Evolutionary conservation across 495 filamentous ascomycete species (phyloP).

Genomic region (Aspergillus haitiensis): DNA sequence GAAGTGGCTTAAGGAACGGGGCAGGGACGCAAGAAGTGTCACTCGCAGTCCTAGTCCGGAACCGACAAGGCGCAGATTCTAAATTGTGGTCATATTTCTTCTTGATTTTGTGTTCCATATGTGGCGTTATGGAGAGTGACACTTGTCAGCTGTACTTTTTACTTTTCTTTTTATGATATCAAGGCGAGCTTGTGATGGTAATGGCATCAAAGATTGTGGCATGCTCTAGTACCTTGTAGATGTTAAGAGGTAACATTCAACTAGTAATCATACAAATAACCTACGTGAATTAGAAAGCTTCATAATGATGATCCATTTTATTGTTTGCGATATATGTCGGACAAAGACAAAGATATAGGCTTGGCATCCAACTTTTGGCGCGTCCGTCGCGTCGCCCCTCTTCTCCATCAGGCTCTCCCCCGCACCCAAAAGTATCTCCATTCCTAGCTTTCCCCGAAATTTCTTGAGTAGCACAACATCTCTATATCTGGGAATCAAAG

Average conservation of each 20-base stretch:
- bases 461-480: neutral
- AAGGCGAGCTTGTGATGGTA: slow-evolving; percentile 21
- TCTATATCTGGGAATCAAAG: neutral
- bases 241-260: too few species aligned
- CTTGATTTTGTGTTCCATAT: slow-evolving; percentile 18
- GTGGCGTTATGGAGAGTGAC: slow-evolving; percentile 35
- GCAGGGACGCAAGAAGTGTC: slow-evolving; percentile 81
- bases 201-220: slow-evolving; percentile 17
- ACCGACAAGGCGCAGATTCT: slow-evolving; percentile 68
- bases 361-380: slow-evolving; percentile 17
- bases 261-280: too few species aligned
- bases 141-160: slow-evolving; percentile 22
- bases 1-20: slow-evolving; percentile 90
- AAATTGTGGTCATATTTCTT: slow-evolving; percentile 24
- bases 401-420: slow-evolving; percentile 10
- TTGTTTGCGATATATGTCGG: neutral
- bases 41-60: slow-evolving; percentile 74
- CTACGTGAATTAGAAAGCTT: too few species aligned
- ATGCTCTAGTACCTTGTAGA: neutral
- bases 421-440: neutral
- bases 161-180: slow-evolving; percentile 25
- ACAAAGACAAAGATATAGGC: slow-evolving; percentile 7
- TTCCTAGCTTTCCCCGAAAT: neutral
- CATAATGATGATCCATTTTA: too few species aligned
- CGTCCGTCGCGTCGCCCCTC: slow-evolving; percentile 18